Percentiles rank a stretch among this genome's conserved stretches.
These are phyloP conservation scores for Quercus tomentella DNA, from an alignment of 331 rosid genomes.

Conservation along the genomic window DNA sequence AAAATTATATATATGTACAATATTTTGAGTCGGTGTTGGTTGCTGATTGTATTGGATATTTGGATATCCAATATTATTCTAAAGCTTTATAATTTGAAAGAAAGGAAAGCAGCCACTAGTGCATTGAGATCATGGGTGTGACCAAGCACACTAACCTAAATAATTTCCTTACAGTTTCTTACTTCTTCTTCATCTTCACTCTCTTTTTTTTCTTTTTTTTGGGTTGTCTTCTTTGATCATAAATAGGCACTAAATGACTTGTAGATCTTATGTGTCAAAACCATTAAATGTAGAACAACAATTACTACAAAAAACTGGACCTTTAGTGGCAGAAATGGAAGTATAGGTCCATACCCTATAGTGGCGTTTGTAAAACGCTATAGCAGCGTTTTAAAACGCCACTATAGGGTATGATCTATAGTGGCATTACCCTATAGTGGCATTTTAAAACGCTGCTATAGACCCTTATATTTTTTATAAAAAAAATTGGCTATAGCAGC, in stretches of 20 bases:
- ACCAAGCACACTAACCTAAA: conserved; percentile 24
- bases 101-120: conserved; percentile 12
- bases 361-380: no score
- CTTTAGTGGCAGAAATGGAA: accelerated
- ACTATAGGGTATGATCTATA: no score
- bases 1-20: no score
- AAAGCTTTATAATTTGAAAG: not conserved
- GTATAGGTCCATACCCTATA: no score
- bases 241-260: not conserved
- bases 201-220: not conserved
- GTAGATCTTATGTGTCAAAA: not conserved
- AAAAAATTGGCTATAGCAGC: no score
- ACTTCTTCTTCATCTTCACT: no score
- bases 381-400: no score
- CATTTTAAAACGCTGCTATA: no score
- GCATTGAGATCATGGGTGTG: conserved; percentile 8
- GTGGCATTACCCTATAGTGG: no score
- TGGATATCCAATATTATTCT: not conserved
- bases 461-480: no score
- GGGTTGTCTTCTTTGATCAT: not conserved
- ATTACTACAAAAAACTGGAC: no score
- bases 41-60: conserved; percentile 10
- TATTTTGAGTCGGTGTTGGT: not conserved
- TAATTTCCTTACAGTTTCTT: not conserved
- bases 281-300: not conserved